Conservation (phyloP, 257 asterid genomes). For the Scutellaria barbata region DNA sequence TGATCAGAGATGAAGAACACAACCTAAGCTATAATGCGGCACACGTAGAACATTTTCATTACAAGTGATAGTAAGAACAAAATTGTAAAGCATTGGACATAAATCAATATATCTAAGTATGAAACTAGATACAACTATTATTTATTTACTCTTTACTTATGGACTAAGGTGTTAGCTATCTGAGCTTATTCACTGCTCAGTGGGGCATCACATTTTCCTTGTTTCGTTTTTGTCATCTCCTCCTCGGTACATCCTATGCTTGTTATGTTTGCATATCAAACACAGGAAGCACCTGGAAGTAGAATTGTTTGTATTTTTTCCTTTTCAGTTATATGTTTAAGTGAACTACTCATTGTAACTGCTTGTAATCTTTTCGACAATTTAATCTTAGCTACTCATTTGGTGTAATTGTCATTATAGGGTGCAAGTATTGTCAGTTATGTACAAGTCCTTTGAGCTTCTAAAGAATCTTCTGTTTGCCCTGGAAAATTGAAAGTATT, state of each 20-base stretch:
- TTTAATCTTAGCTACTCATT: no score
- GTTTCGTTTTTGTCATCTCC: background rate
- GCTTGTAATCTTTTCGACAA: no score
- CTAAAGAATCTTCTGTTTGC: no score
- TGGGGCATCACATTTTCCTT: conserved; percentile 18
- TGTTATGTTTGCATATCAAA: background rate
- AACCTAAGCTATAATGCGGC: background rate
- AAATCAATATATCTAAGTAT: conserved; percentile 14
- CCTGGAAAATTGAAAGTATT: no score
- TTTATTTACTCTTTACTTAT: background rate
- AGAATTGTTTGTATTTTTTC: no score
- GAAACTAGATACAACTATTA: background rate
- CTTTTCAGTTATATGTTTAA: no score
- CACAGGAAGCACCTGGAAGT: no score
- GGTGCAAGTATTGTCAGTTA: no score
- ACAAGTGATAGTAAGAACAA: conserved; percentile 5
- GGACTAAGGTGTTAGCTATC: background rate
- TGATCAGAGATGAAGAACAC: background rate
- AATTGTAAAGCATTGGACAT: background rate
- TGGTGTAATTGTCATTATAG: no score
- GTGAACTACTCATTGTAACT: no score
- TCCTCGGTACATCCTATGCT: background rate
- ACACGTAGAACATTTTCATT: background rate
- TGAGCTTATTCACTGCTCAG: conserved; percentile 9
- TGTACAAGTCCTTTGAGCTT: no score